Percentiles rank a stretch among this genome's conserved stretches.
Conservation (phyloP, 2,329 filamentous ascomycete genomes). For the Byssoonygena ceratinophila region DNA sequence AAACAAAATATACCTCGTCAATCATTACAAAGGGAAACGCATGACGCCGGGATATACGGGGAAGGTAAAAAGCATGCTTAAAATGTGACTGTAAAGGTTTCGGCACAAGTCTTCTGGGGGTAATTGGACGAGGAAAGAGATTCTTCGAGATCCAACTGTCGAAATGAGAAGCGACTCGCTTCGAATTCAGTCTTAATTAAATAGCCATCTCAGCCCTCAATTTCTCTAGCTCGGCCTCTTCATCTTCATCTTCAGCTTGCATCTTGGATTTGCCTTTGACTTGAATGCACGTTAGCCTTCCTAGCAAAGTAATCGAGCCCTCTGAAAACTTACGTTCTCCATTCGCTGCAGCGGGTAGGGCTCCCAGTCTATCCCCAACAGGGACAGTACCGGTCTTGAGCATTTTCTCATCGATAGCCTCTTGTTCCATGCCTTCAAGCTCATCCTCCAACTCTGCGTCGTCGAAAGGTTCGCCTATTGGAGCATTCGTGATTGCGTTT, state of each 20-base stretch:
- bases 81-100: neutral
- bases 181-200: constrained; percentile 38
- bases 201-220: constrained; percentile 96
- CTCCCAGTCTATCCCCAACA: constrained; percentile 60
- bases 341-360: constrained; percentile 63
- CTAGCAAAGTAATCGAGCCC: neutral
- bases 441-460: constrained; percentile 79
- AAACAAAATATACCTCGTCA: neutral
- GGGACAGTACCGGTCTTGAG: constrained; percentile 77
- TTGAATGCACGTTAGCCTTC: constrained; percentile 17
- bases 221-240: constrained; percentile 87
- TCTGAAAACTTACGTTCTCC: constrained; percentile 56
- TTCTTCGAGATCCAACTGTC: neutral
- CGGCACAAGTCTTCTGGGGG: neutral
- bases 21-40: neutral
- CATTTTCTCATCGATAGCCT: constrained; percentile 88
- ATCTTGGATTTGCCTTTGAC: constrained; percentile 40
- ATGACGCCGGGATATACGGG: neutral
- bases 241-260: constrained; percentile 70
- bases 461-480: constrained; percentile 60
- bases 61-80: neutral
- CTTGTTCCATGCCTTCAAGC: constrained; percentile 77
- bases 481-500: constrained; percentile 65
- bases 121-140: neutral
- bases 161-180: neutral